Evolutionary conservation across 2,329 filamentous ascomycete species (phyloP).

Genomic region (Penicillium sp.): DNA sequence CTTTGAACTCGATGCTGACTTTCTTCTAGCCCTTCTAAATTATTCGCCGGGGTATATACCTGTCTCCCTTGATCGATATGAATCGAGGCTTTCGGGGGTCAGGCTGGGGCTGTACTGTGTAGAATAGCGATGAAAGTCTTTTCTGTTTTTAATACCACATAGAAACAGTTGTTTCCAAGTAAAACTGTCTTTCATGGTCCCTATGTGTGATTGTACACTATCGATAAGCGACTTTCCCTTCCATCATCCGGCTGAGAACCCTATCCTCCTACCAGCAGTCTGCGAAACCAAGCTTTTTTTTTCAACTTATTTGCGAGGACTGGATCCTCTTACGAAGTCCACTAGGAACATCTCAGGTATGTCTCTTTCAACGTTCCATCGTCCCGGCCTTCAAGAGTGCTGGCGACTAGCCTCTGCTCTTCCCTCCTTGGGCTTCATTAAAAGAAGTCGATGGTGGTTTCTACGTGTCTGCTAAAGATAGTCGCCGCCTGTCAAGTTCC

Average conservation of each 20-base stretch:
- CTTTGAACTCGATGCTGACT: conserved; percentile 19
- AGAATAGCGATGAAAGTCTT: conserved; percentile 37
- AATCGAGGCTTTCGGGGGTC: conserved; percentile 12
- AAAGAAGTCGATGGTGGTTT: not conserved
- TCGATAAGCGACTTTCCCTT: not conserved
- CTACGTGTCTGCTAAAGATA: not conserved
- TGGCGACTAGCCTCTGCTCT: not conserved
- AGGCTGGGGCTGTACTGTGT: conserved; percentile 30
- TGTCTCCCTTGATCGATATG: conserved; percentile 8
- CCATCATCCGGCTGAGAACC: not conserved
- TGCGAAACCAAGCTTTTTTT: not conserved
- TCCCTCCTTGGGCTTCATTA: not conserved
- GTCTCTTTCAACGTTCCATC: not conserved
- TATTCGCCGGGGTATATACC: conserved; percentile 15
- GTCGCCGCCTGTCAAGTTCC: not conserved
- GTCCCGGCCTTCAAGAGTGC: not conserved
- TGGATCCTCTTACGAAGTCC: not conserved
- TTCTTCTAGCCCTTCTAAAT: conserved; percentile 38
- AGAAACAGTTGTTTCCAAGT: conserved; percentile 27
- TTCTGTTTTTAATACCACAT: conserved; percentile 37
- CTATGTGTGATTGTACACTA: not conserved
- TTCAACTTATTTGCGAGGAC: not conserved
- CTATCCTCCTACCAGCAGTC: not conserved
- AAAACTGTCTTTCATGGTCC: not conserved
- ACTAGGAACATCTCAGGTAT: not conserved